Evolutionary conservation across 192 early-diverging fungal genomes (phyloP), one percentile per base, ranked within the genome.

Genomic region (Entrophospora sp.): DNA sequence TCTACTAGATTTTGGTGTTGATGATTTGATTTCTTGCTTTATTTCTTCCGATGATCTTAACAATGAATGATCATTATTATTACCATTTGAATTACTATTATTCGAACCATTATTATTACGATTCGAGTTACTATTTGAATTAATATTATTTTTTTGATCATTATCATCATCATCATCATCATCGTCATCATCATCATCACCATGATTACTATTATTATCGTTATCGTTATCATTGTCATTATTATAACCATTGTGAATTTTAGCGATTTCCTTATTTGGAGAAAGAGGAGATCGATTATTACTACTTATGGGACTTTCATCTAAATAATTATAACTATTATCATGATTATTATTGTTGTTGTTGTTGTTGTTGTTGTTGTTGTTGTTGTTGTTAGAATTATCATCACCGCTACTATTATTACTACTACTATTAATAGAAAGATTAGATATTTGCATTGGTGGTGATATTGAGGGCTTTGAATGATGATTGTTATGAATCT

Each of bases 381-480:
- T n/a, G n/a, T n/a, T n/a, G n/a, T n/a, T n/a, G n/a, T n/a, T n/a
- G n/a, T n/a, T n/a, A n/a, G n/a, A n/a, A 51, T 51, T 51, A 10
- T 24, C 14, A 62, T 8, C 25, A 27, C 9, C 24, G 32, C 34
- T 69, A 48, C 24, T 56, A 52, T 67, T 45, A 30, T 36, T 67
- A 48, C 45, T 68, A 52, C 60, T 64, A 58, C 27, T 65, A 22
- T 64, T 67, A 25, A 77, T 53, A 3, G 71, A 73, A 31, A 77
- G 71, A 53, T 69, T 67, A 0, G 75, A 77, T 5, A 73, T 55
- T 37, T 77, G 35, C 46, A 64, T 51, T 10, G 62, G 36, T 12
- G 62, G 62, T n/a, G 62, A 48, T 9, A 49, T 35, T 20, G 62
- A n/a, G n/a, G n/a, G n/a, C n/a, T n/a, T n/a, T n/a, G n/a, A n/a